Evolutionary conservation across 495 filamentous ascomycete species (phyloP), one percentile per base, ranked within the genome.

Genomic region (Hyaloscypha hepaticicola): DNA sequence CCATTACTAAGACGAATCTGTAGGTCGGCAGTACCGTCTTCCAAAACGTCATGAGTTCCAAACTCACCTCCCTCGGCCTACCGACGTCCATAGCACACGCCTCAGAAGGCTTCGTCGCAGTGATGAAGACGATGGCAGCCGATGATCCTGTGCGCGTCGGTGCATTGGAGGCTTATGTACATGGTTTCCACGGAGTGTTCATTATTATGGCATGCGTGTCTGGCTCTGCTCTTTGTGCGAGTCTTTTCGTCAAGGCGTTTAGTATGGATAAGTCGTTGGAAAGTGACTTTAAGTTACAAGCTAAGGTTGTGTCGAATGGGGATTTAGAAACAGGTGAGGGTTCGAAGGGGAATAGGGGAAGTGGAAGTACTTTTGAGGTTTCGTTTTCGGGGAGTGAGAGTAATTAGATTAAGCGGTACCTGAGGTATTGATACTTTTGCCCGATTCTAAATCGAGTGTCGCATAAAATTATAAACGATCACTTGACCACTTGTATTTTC

Each of bases 21-120:
- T 38, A 59, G 57, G 57, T 87, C 60, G 77, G 80, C 5, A 79
- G 78, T 3, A 75, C 79, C 22, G 73, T 81, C 34, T 89, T 88
- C 72, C 83, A 87, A 70, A 87, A 86, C 48, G 75, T 75, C 27
- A 80, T 88, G 76, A 74, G 73, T 12, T 45, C 48, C 0, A 80
- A 82, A 25, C 62, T 88, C n/a, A 25, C 29, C 2, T 12, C 31
- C 1, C 34, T 59, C n/a, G 19, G 25, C 19, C 57, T 59, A 24
- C 57, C 57, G 6, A 59, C 31, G 3, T n/a, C 57, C 9, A 59
- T 59, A 8, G 57, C 57, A 27, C 57, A 45, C 34, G 12, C n/a
- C n/a, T 59, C 57, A 24, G 57, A 59, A 59, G 31, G 29, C 31
- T 59, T 41, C 57, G 57, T 59, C 22, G 21, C 19, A 5, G 38